Evolutionary conservation across 2,329 filamentous ascomycete genomes (phyloP).

Genomic region (Blumeria graminis): DNA sequence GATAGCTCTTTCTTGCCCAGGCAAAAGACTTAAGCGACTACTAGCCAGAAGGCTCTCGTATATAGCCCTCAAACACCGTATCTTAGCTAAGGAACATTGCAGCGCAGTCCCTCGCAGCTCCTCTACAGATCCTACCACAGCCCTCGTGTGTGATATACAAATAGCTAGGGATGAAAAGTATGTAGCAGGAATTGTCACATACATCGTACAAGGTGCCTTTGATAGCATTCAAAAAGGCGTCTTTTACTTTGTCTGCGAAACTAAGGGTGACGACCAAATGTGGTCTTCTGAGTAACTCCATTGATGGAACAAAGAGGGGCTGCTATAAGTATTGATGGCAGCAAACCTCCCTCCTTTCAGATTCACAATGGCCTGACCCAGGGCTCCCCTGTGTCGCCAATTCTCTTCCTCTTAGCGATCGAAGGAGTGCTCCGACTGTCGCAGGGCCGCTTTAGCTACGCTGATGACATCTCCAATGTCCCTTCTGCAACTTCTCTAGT

Average conservation of each 20-base stretch:
- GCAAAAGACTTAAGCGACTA: neutral
- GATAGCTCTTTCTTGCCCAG: neutral
- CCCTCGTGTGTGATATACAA: neutral
- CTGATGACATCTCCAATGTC: neutral
- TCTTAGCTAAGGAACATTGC: neutral
- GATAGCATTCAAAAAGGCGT: neutral
- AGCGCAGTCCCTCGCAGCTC: neutral
- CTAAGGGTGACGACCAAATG: too few species aligned
- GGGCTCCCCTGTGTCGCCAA: neutral
- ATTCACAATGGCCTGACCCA: neutral
- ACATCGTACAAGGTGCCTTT: neutral
- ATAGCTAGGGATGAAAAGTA: neutral
- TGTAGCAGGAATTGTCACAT: neutral
- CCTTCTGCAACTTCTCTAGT: too few species aligned
- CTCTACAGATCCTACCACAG: neutral
- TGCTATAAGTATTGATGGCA: too few species aligned
- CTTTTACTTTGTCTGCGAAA: too few species aligned
- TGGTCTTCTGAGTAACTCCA: too few species aligned
- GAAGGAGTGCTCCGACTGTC: neutral
- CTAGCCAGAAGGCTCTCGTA: neutral
- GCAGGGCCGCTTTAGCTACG: neutral
- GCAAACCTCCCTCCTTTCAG: too few species aligned
- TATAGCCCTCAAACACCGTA: neutral
- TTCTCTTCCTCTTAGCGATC: neutral
- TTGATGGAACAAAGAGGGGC: too few species aligned